Evolutionary conservation across 306 rosid species (phyloP).

Genomic region (Cucurbita ficifolia): DNA sequence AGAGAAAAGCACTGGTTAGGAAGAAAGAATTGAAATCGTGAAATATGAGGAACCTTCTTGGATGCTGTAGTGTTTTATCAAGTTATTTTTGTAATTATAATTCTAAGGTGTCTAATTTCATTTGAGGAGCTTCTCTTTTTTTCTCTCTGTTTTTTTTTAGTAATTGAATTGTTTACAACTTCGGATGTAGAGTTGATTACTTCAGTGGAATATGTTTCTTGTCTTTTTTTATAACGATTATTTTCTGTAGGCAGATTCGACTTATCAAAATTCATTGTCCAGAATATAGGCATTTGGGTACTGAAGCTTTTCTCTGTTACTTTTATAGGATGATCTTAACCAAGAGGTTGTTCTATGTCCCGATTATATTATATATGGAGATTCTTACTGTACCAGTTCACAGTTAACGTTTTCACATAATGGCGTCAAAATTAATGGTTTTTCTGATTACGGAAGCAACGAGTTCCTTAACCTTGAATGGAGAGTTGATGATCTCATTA

Average conservation of each 20-base stretch:
- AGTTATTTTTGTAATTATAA: neutral
- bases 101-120: neutral
- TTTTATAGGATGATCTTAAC: constrained; percentile 48
- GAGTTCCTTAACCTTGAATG: constrained; percentile 51
- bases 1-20: neutral
- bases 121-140: neutral
- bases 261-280: neutral
- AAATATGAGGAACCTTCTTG: neutral
- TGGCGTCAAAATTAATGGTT: constrained; percentile 48
- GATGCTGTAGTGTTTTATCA: neutral
- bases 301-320: constrained; percentile 11
- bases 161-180: neutral
- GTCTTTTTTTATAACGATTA: neutral
- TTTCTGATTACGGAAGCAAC: constrained; percentile 22
- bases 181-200: neutral
- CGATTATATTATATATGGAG: constrained; percentile 60
- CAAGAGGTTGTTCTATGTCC: constrained; percentile 60
- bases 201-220: neutral
- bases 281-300: neutral
- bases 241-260: neutral
- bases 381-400: constrained; percentile 42
- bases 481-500: constrained; percentile 45
- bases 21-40: neutral
- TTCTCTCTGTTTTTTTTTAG: neutral
- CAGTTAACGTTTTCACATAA: constrained; percentile 43